These are phyloP conservation scores for Boletus rex-veris DNA, from an alignment of 768 basidiomycete genomes.

Conservation along the genomic window DNA sequence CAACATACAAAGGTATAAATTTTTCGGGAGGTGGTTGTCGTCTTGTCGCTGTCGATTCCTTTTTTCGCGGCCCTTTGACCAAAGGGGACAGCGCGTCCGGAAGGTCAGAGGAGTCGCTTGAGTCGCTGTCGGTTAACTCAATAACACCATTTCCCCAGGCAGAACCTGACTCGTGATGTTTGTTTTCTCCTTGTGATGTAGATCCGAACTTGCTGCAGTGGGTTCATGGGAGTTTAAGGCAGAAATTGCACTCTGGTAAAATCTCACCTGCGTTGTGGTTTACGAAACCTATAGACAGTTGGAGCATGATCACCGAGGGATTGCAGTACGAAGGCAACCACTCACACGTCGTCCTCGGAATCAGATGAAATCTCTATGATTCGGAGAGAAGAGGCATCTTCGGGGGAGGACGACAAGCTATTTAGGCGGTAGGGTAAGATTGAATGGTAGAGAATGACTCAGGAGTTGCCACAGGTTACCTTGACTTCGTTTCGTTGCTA, in stretches of 20 bases:
- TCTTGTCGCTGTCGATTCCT: conserved; percentile 2
- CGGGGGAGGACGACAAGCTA: background rate
- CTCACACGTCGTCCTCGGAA: conserved; percentile 40
- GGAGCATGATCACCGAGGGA: background rate
- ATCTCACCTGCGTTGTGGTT: conserved; percentile 10
- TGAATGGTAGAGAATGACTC: background rate
- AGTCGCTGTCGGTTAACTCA: conserved; percentile 32
- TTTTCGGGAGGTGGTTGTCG: background rate
- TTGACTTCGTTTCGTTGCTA: conserved; percentile 46
- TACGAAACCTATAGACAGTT: conserved; percentile 7
- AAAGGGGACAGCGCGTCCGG: conserved; percentile 25
- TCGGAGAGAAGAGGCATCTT: conserved; percentile 18
- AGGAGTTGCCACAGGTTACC: conserved; percentile 20
- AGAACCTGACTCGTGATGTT: background rate
- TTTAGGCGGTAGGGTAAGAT: background rate
- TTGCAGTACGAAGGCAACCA: background rate
- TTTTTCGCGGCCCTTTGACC: conserved; percentile 11
- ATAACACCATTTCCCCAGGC: conserved; percentile 20
- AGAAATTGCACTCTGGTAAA: background rate
- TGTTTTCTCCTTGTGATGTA: background rate
- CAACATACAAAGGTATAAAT: conserved; percentile 24
- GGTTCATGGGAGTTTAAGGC: background rate
- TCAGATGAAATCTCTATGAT: conserved; percentile 57
- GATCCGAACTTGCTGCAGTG: conserved; percentile 4
- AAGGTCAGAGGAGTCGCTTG: conserved; percentile 15